Conservation (phyloP, 2,329 filamentous ascomycete species). For the Cladophialophora carrionii region DNA sequence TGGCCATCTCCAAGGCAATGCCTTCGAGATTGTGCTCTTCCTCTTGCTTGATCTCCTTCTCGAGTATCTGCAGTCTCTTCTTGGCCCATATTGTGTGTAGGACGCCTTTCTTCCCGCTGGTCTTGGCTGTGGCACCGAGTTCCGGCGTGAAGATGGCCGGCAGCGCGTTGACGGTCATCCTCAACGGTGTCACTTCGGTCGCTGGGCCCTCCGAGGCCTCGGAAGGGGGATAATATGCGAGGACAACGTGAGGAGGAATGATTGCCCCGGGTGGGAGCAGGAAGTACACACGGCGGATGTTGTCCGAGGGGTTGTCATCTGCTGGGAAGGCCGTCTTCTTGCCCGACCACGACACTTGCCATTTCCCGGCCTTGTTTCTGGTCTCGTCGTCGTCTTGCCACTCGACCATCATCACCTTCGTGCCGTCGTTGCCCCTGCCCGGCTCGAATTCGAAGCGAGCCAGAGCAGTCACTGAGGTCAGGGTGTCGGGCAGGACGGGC, state of each 20-base stretch:
- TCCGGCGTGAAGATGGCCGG: slow-evolving; percentile 84
- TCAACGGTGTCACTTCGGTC: slow-evolving; percentile 38
- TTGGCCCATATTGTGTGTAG: slow-evolving; percentile 91
- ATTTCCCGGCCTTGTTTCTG: slow-evolving; percentile 57
- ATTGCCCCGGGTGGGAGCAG: slow-evolving; percentile 72
- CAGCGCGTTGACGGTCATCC: slow-evolving; percentile 72
- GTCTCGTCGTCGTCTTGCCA: slow-evolving; percentile 70
- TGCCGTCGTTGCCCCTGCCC: slow-evolving; percentile 76
- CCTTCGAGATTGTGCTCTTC: slow-evolving; percentile 75
- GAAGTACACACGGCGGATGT: slow-evolving; percentile 73
- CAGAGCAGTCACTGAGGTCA: slow-evolving; percentile 59
- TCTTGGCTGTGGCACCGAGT: slow-evolving; percentile 67
- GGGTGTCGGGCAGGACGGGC: slow-evolving; percentile 34
- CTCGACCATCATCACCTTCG: slow-evolving; percentile 91
- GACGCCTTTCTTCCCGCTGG: slow-evolving; percentile 76
- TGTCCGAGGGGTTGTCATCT: slow-evolving; percentile 59
- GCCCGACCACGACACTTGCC: slow-evolving; percentile 83
- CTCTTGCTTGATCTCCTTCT: slow-evolving; percentile 76
- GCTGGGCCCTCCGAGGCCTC: slow-evolving; percentile 39
- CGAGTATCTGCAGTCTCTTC: slow-evolving; percentile 73
- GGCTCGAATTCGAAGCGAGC: slow-evolving; percentile 86
- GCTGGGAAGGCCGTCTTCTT: slow-evolving; percentile 73
- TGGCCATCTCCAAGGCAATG: slow-evolving; percentile 79
- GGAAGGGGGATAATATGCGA: slow-evolving; percentile 58
- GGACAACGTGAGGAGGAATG: slow-evolving; percentile 72